Evolutionary conservation across 352 stramenopile species (phyloP).

Genomic region (Globisporangium paroecandrum): DNA sequence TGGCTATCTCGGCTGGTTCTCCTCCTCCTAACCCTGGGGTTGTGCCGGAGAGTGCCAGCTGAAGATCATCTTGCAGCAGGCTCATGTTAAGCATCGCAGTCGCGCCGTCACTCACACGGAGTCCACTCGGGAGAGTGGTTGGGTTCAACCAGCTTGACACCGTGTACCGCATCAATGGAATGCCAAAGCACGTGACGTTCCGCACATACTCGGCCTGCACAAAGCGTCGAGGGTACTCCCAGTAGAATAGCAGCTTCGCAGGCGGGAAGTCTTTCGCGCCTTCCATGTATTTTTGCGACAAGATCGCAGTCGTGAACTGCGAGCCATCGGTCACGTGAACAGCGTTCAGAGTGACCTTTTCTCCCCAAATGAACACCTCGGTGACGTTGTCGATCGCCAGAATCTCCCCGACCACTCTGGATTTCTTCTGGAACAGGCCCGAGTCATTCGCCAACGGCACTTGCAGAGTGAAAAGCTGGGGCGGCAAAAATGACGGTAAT

Average conservation of each 20-base stretch:
- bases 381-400: constrained; percentile 33
- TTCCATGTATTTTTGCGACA: constrained; percentile 20
- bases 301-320: constrained; percentile 50
- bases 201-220: constrained; percentile 32
- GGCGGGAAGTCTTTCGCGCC: constrained; percentile 30
- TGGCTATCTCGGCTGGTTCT: constrained; percentile 3
- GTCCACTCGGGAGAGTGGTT: constrained; percentile 30
- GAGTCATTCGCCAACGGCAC: constrained; percentile 24
- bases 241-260: constrained; percentile 50
- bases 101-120: constrained; percentile 2
- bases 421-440: constrained; percentile 30
- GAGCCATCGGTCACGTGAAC: constrained; percentile 45
- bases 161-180: constrained; percentile 46
- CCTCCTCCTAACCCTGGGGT: neutral
- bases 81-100: constrained; percentile 40
- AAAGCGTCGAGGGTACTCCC: constrained; percentile 39
- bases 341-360: constrained; percentile 22
- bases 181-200: constrained; percentile 52
- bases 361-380: constrained; percentile 27
- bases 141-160: constrained; percentile 37
- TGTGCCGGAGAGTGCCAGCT: constrained; percentile 20
- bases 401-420: constrained; percentile 37
- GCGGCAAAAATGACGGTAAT: neutral
- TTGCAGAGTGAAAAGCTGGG: constrained; percentile 19
- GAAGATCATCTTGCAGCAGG: constrained; percentile 40